Percentiles rank a stretch among this genome's conserved stretches.
Conservation (phyloP, 192 early-diverging fungal genomes). For the Coemansia sp. region DNA sequence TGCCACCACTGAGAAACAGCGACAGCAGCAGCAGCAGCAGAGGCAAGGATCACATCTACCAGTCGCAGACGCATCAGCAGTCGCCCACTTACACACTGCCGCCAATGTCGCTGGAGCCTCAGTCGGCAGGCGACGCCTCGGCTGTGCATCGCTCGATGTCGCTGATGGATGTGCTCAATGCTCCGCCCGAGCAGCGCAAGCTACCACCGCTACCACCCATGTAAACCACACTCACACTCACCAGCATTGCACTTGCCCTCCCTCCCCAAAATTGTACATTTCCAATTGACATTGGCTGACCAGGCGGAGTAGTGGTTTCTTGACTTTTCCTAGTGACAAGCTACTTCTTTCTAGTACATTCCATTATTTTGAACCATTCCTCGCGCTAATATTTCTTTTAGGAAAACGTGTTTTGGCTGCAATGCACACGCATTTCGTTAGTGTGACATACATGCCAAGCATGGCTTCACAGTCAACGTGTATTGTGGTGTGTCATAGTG, state of each 20-base stretch:
- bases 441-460: background rate
- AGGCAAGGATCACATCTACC: background rate
- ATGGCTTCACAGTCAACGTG: background rate
- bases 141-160: slow-evolving; percentile 45
- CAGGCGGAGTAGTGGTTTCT: background rate
- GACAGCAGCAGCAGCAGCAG: background rate
- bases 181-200: slow-evolving; percentile 49
- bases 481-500: background rate
- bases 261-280: background rate
- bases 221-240: background rate
- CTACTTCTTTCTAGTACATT: background rate
- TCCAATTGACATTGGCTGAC: background rate
- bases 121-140: background rate
- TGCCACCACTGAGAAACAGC: background rate
- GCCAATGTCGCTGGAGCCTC: background rate
- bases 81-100: background rate
- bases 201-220: slow-evolving; percentile 43
- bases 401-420: background rate
- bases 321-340: background rate
- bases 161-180: slow-evolving; percentile 50
- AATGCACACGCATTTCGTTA: background rate
- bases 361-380: background rate
- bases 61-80: background rate
- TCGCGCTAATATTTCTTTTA: background rate
- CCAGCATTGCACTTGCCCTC: background rate